A percentile compares a stretch with the other conserved stretches of the same genome.
Evolutionary conservation across 1,284 basidiomycete genomes (phyloP).

Genomic region (Apiotrichum domesticum): DNA sequence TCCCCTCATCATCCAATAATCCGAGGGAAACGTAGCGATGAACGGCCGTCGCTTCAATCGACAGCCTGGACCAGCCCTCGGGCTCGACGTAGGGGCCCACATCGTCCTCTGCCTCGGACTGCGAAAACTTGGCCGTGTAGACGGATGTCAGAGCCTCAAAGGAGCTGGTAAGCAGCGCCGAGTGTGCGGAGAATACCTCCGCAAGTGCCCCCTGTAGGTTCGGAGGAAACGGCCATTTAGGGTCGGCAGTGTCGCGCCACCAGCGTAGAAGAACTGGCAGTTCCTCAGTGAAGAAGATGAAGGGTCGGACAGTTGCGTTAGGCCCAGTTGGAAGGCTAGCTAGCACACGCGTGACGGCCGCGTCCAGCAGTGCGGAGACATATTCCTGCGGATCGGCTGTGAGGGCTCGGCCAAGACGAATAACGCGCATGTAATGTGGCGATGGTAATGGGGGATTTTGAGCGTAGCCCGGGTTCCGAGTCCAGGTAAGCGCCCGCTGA

Average conservation of each 20-base stretch:
- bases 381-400: conserved; percentile 12
- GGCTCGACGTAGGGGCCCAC: conserved; percentile 26
- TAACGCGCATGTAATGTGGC: conserved; percentile 9
- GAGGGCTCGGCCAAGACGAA: conserved; percentile 12
- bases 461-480: conserved; percentile 1
- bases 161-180: conserved; percentile 2
- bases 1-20: conserved; percentile 22
- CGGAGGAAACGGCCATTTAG: conserved; percentile 28
- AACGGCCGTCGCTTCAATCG: conserved; percentile 26
- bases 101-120: conserved; percentile 30
- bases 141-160: conserved; percentile 7
- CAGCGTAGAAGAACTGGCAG: conserved; percentile 30
- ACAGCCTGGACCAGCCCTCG: conserved; percentile 34
- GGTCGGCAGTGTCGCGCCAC: conserved; percentile 31
- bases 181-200: conserved; percentile 7
- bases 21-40: conserved; percentile 25
- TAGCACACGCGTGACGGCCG: conserved; percentile 2
- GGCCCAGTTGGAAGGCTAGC: not conserved
- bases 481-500: conserved; percentile 14
- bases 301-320: conserved; percentile 7
- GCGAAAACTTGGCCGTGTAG: conserved; percentile 15
- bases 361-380: conserved; percentile 12
- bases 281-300: conserved; percentile 26
- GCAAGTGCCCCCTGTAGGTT: conserved; percentile 11
- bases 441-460: conserved; percentile 10